A percentile compares a stretch with the other conserved stretches of the same genome.
Conservation (phyloP, 352 stramenopile genomes). For the Aphanomyces cochlioides region DNA sequence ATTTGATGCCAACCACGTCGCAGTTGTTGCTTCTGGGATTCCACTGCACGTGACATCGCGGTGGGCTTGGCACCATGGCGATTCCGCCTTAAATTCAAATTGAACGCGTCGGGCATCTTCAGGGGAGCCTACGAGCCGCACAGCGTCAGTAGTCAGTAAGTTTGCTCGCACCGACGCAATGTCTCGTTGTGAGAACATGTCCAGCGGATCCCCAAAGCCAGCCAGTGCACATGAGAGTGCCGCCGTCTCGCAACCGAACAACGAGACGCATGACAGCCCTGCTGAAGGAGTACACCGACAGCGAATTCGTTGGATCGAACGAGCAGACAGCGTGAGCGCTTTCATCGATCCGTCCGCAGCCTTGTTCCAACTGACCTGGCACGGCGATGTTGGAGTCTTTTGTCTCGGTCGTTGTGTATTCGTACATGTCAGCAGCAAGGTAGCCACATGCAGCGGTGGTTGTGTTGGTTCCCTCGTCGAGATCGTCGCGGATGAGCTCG, state of each 20-base stretch:
- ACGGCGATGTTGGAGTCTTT: not conserved
- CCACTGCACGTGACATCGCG: slow-evolving; percentile 47
- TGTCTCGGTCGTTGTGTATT: not conserved
- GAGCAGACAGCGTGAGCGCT: slow-evolving; percentile 11
- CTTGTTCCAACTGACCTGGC: slow-evolving; percentile 20
- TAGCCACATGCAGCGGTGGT: not conserved
- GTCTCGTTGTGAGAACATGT: slow-evolving; percentile 68
- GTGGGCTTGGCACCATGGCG: slow-evolving; percentile 13
- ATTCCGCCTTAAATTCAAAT: slow-evolving; percentile 63
- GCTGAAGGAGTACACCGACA: slow-evolving; percentile 10
- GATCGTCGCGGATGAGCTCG: not conserved
- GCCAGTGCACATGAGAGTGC: slow-evolving; percentile 41
- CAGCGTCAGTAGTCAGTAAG: not conserved
- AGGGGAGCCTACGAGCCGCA: slow-evolving; percentile 25
- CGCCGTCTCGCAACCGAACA: not conserved
- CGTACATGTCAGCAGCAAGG: not conserved
- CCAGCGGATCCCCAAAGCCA: slow-evolving; percentile 59
- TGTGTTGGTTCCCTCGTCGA: not conserved
- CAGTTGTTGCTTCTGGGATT: slow-evolving; percentile 42
- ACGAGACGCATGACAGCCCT: slow-evolving; percentile 17
- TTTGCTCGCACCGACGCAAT: slow-evolving; percentile 43
- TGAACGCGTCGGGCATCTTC: slow-evolving; percentile 41
- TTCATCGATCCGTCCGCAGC: not conserved
- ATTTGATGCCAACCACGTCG: slow-evolving; percentile 46
- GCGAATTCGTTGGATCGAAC: not conserved